Evolutionary conservation across 176 grass and related monocot genomes (phyloP).

Genomic region (Otatea glauca): DNA sequence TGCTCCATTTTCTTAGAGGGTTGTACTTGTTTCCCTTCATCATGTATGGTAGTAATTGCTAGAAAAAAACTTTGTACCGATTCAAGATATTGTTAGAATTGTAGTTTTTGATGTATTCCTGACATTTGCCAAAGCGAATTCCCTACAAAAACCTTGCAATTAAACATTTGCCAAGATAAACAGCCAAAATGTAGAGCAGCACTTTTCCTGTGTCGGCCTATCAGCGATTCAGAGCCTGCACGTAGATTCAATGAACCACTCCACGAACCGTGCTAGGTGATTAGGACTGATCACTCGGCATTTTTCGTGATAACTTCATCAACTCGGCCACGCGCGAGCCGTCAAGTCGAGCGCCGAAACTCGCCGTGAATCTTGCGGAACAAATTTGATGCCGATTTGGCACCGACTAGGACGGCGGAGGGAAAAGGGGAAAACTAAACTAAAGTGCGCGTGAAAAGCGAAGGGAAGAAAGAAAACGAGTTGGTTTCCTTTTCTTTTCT

Average conservation of each 20-base stretch:
- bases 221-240: neutral
- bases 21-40: neutral
- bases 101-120: neutral
- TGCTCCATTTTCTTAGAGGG: neutral
- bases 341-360: neutral
- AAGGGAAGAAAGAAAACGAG: neutral
- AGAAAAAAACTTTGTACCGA: neutral
- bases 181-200: neutral
- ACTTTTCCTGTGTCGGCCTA: neutral
- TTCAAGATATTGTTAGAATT: neutral
- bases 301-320: neutral
- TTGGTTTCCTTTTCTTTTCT: neutral
- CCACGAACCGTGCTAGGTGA: neutral
- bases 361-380: neutral
- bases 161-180: neutral
- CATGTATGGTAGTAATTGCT: neutral
- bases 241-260: neutral
- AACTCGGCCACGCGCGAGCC: neutral
- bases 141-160: neutral
- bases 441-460: neutral
- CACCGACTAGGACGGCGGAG: neutral
- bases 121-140: neutral
- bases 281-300: neutral
- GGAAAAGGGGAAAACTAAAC: neutral
- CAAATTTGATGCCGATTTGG: neutral